Evolutionary conservation across 2,329 filamentous ascomycete genomes (phyloP).

Genomic region (Neonectria punicea): DNA sequence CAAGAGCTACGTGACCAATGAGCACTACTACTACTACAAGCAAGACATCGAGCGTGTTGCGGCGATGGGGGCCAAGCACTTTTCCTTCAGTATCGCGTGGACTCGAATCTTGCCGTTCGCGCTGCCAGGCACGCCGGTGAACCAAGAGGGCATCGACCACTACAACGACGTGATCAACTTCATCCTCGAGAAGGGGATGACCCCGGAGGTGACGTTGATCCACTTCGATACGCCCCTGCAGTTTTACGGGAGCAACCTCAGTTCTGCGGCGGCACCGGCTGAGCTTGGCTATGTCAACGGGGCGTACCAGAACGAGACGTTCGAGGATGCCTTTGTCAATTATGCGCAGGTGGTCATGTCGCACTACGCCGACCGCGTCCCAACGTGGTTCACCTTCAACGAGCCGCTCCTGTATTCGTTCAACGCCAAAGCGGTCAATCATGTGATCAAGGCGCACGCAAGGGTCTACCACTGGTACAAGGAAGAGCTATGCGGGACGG

Average conservation of each 20-base stretch:
- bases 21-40: constrained; percentile 66
- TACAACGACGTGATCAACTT: constrained; percentile 65
- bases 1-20: constrained; percentile 54
- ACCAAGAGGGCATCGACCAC: constrained; percentile 61
- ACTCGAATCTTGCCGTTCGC: constrained; percentile 63
- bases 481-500: constrained; percentile 61
- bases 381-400: constrained; percentile 65
- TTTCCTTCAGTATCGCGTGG: constrained; percentile 64
- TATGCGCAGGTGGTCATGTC: constrained; percentile 64
- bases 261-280: constrained; percentile 33
- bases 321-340: constrained; percentile 61
- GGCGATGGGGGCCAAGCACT: constrained; percentile 61
- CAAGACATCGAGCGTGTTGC: constrained; percentile 65
- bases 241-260: constrained; percentile 52
- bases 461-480: constrained; percentile 64
- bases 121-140: constrained; percentile 60
- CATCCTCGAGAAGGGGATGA: constrained; percentile 59
- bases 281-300: constrained; percentile 54
- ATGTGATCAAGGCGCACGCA: constrained; percentile 60
- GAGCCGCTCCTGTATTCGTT: constrained; percentile 57
- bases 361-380: constrained; percentile 62
- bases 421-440: constrained; percentile 52
- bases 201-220: constrained; percentile 58
- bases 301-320: constrained; percentile 57
- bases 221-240: constrained; percentile 61